These are phyloP conservation scores for Turnera subulata DNA, from an alignment of 345 rosid genomes.

Conservation along the genomic window DNA sequence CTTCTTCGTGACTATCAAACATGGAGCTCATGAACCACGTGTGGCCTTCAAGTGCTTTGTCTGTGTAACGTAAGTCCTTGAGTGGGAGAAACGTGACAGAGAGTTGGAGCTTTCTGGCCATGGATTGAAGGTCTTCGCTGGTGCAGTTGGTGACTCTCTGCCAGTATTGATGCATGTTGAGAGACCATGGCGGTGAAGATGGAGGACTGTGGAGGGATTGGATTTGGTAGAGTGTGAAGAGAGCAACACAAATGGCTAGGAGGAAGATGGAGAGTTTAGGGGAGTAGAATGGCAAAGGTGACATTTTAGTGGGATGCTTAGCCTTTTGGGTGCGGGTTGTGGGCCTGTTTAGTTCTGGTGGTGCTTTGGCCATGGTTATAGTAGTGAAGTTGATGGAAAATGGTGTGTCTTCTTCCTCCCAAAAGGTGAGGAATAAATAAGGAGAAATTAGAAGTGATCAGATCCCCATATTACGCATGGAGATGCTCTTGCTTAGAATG, in stretches of 20 bases:
- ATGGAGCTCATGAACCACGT: constrained; percentile 84
- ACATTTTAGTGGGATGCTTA: constrained; percentile 4
- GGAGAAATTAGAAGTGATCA: neutral
- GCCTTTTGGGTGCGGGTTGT: constrained; percentile 2
- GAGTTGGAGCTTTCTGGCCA: constrained; percentile 38
- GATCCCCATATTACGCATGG: constrained; percentile 5
- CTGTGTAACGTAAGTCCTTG: constrained; percentile 52
- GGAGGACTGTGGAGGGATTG: constrained; percentile 22
- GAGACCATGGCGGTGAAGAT: constrained; percentile 19
- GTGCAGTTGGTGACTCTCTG: constrained; percentile 14
- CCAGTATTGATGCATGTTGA: constrained; percentile 15
- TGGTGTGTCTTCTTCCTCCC: neutral
- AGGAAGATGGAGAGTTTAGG: constrained; percentile 26
- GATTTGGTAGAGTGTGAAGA: constrained; percentile 37
- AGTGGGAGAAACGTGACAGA: constrained; percentile 61
- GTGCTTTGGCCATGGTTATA: constrained; percentile 16
- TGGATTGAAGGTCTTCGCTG: constrained; percentile 13
- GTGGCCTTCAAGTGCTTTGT: constrained; percentile 46
- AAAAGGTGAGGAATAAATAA: neutral
- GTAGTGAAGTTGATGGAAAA: neutral
- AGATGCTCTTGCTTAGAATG: neutral
- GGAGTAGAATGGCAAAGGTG: constrained; percentile 13
- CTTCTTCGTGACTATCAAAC: constrained; percentile 52
- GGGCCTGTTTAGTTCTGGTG: neutral
- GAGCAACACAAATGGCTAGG: constrained; percentile 18